Conservation (phyloP, 2,329 filamentous ascomycete species). For the Coniochaeta sp. region DNA sequence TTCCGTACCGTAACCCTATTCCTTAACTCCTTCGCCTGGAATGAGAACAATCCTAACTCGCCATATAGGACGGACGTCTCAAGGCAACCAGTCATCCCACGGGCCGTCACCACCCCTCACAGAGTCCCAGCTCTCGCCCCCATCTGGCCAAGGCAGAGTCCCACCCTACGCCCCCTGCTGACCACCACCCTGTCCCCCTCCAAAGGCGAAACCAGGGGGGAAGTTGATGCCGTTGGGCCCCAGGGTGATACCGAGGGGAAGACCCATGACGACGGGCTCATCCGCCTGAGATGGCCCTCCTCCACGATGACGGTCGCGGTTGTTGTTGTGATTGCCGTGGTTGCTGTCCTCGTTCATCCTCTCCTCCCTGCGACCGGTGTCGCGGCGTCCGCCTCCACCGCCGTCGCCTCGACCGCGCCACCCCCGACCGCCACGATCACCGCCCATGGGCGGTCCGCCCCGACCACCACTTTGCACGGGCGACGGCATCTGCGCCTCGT, state of each 20-base stretch:
- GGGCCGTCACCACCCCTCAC: no score
- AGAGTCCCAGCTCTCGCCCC: no score
- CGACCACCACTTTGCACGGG: conserved; percentile 8
- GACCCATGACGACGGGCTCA: conserved; percentile 25
- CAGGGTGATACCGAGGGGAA: conserved; percentile 36
- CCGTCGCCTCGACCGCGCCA: conserved; percentile 15
- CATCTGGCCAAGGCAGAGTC: no score
- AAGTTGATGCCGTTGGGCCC: conserved; percentile 43
- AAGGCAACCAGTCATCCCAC: not conserved
- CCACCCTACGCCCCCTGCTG: not conserved
- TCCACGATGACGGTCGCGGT: not conserved
- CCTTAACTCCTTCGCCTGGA: no score
- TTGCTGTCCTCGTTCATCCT: conserved; percentile 9
- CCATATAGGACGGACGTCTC: no score
- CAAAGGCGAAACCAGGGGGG: conserved; percentile 36
- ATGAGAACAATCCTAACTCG: no score
- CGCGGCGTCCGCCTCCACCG: conserved; percentile 17
- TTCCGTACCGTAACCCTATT: no score
- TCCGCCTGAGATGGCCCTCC: conserved; percentile 7
- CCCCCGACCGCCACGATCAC: conserved; percentile 9
- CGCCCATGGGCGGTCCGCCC: conserved; percentile 11
- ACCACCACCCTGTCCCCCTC: not conserved
- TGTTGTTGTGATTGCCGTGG: conserved; percentile 11
- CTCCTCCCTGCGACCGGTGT: conserved; percentile 18
- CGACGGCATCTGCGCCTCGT: conserved; percentile 12